These are phyloP conservation scores for Ascoidea rubescens DNA, from an alignment of 805 yeast species.

Conservation along the genomic window DNA sequence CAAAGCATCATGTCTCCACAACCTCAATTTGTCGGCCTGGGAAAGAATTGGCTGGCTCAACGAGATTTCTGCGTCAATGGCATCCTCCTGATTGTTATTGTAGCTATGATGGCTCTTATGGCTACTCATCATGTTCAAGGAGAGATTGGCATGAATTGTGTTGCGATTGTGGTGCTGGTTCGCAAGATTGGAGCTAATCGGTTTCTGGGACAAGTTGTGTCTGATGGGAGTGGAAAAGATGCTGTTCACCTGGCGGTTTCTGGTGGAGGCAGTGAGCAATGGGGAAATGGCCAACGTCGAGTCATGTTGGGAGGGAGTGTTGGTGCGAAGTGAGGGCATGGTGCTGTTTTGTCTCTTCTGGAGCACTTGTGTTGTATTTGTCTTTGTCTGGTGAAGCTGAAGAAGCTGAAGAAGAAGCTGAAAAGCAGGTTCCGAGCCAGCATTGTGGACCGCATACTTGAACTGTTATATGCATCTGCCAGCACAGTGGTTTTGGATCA, in stretches of 20 bases:
- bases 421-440: neutral
- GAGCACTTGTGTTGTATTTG: too few species aligned
- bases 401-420: neutral
- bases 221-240: slow-evolving; percentile 6
- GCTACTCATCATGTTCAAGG: slow-evolving; percentile 1
- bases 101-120: neutral
- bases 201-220: slow-evolving; percentile 6
- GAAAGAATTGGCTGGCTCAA: slow-evolving; percentile 31
- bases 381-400: too few species aligned
- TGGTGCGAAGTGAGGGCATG: too few species aligned
- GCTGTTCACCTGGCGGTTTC: slow-evolving; percentile 18
- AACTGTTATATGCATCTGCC: neutral
- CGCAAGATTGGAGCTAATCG: slow-evolving; percentile 7
- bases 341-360: too few species aligned
- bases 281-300: slow-evolving; percentile 70
- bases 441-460: slow-evolving; percentile 2
- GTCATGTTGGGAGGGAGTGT: slow-evolving; percentile 44
- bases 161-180: slow-evolving; percentile 6
- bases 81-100: neutral
- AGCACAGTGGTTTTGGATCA: neutral
- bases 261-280: slow-evolving; percentile 23
- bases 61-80: slow-evolving; percentile 4
- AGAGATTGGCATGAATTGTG: neutral
- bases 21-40: slow-evolving; percentile 71
- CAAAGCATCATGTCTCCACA: slow-evolving; percentile 89